Evolutionary conservation across 257 asterid species (phyloP), one percentile per base, ranked within the genome.

Genomic region (Perilla frutescens): DNA sequence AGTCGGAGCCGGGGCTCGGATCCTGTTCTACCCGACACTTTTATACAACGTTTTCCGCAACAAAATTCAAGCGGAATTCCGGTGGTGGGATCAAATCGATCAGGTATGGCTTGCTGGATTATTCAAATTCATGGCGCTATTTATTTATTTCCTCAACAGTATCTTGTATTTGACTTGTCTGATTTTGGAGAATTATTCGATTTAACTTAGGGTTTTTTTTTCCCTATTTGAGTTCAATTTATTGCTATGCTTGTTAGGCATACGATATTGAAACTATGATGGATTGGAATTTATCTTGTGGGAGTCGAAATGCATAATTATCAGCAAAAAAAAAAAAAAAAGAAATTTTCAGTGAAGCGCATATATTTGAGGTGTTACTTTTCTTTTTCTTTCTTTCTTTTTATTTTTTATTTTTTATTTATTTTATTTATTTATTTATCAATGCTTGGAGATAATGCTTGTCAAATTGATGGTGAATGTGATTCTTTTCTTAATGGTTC

Each of bases 81-180:
- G 96, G 61, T 93, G 98, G 98, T 93, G 98, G 98, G 98, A 93
- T 83, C 85, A 89, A 78, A 86, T 93, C 51, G 96, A 93, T 78
- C 92, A 93, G 97, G 98, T 93, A 66, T 51, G 65, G 6, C 29
- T 26, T 57, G 6, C 63, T 67, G 12, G 11, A 41, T 40, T 34
- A 31, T 36, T 31, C 44, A 49, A 32, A 11, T 5, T 59, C 60
- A 45, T 43, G 0, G 37, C 14, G 11, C n/a, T 62, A 8, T 15
- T 12, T 47, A 26, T 74, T 56, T 9, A 3, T 53, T 20, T 53
- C 31, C 57, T 29, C 20, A 43, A 37, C 43, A 13, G 4, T 5
- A n/a, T 13, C 54, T 53, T 39, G 6, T 13, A 2, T 13, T 45
- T 69, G 15, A 41, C 14, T n/a, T 31, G 13, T 50, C 29, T 55